Conservation (phyloP, 805 yeast species). For the Saccharomycopsis sp. region DNA sequence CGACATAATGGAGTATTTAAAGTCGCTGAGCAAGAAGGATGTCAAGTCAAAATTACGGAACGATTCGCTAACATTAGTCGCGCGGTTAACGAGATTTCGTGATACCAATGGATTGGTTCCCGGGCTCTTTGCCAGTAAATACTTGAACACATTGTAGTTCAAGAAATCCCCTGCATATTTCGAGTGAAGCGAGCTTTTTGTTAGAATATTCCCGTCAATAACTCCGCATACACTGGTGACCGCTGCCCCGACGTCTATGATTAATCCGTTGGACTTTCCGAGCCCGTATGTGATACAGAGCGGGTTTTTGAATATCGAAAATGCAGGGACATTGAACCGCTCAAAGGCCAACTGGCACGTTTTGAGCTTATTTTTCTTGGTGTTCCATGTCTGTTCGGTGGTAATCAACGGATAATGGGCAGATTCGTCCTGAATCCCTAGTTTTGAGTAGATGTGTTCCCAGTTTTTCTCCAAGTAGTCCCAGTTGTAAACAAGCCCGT, state of each 20-base stretch:
- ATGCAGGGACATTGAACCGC: slow-evolving; percentile 64
- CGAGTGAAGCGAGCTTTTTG: slow-evolving; percentile 58
- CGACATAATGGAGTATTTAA: slow-evolving; percentile 38
- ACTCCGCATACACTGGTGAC: slow-evolving; percentile 70
- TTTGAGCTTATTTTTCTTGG: slow-evolving; percentile 46
- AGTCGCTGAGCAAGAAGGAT: slow-evolving; percentile 39
- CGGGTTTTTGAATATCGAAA: slow-evolving; percentile 71
- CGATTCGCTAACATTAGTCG: slow-evolving; percentile 28
- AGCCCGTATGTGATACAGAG: slow-evolving; percentile 71
- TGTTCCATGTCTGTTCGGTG: slow-evolving; percentile 67
- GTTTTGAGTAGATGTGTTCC: slow-evolving; percentile 52
- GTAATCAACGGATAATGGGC: slow-evolving; percentile 28
- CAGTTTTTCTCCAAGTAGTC: slow-evolving; percentile 62
- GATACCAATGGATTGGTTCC: background rate
- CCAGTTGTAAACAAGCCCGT: slow-evolving; percentile 57
- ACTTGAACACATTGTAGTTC: slow-evolving; percentile 54
- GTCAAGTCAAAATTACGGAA: slow-evolving; percentile 34
- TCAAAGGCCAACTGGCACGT: slow-evolving; percentile 73
- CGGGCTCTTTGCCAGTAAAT: slow-evolving; percentile 36
- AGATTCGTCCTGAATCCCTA: slow-evolving; percentile 51
- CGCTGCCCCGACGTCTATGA: slow-evolving; percentile 73
- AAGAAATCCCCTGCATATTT: slow-evolving; percentile 82
- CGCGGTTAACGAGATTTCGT: slow-evolving; percentile 24
- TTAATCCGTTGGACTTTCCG: slow-evolving; percentile 71
- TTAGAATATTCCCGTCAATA: slow-evolving; percentile 63